A percentile compares a stretch with the other conserved stretches of the same genome.
These are phyloP conservation scores for Zea mays DNA, from an alignment of 176 grass and related monocot species.

Conservation along the genomic window Zm-B73-REFERENCE-NAM-5.0 NC_050099.1:141149501-141150000, in stretches of 20 bases:
- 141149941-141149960: neutral
- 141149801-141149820: neutral
- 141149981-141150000: neutral
- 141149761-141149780: neutral
- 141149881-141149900: neutral
- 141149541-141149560: conserved; percentile 76
- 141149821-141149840: neutral
- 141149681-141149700: neutral
- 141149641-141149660: neutral
- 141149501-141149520: conserved; percentile 53
- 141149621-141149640: neutral
- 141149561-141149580: conserved; percentile 77
- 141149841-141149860: neutral
- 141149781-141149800: neutral
- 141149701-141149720: neutral
- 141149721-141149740: neutral
- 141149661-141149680: neutral
- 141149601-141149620: conserved; percentile 25
- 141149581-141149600: conserved; percentile 76
- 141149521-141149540: conserved; percentile 78
- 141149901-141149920: neutral
- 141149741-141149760: neutral
- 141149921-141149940: neutral
- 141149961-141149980: neutral
- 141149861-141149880: conserved; percentile 7